Conservation (phyloP, 805 yeast genomes). For the Wickerhamiella australiensis region DNA sequence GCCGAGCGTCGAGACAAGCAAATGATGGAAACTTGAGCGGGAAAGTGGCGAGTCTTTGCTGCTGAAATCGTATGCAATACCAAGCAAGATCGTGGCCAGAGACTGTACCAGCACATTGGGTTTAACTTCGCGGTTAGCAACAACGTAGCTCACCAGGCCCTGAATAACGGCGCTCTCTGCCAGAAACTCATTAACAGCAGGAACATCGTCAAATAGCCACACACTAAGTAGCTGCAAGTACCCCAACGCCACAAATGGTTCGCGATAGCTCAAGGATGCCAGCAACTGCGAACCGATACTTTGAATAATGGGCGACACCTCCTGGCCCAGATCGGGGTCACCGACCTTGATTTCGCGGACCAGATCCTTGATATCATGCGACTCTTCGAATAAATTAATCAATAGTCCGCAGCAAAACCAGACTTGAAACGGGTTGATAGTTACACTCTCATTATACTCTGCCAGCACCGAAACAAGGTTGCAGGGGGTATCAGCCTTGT, state of each 20-base stretch:
- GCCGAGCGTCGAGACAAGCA: constrained; percentile 64
- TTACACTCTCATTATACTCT: constrained; percentile 60
- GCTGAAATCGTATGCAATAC: constrained; percentile 69
- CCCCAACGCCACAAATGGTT: constrained; percentile 66
- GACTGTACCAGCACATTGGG: constrained; percentile 53
- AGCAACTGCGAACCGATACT: constrained; percentile 66
- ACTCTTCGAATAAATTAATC: constrained; percentile 42
- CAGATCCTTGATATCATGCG: constrained; percentile 22
- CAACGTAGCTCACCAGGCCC: constrained; percentile 54
- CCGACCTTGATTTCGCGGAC: constrained; percentile 43
- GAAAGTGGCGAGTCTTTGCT: constrained; percentile 41
- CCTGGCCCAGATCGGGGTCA: constrained; percentile 42
- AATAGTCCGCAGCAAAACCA: constrained; percentile 74
- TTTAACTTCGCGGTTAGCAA: constrained; percentile 35
- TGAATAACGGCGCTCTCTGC: constrained; percentile 54
- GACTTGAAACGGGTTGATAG: constrained; percentile 70
- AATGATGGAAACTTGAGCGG: constrained; percentile 46
- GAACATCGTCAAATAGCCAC: constrained; percentile 69
- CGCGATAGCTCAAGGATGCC: constrained; percentile 47
- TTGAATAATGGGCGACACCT: constrained; percentile 55
- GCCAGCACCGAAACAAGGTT: constrained; percentile 61
- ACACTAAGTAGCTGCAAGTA: constrained; percentile 60
- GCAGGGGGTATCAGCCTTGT: constrained; percentile 30
- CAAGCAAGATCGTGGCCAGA: constrained; percentile 56
- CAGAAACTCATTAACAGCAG: constrained; percentile 64